Conservation (phyloP, 2,329 filamentous ascomycete genomes). For the Alternaria incomplexa region DNA sequence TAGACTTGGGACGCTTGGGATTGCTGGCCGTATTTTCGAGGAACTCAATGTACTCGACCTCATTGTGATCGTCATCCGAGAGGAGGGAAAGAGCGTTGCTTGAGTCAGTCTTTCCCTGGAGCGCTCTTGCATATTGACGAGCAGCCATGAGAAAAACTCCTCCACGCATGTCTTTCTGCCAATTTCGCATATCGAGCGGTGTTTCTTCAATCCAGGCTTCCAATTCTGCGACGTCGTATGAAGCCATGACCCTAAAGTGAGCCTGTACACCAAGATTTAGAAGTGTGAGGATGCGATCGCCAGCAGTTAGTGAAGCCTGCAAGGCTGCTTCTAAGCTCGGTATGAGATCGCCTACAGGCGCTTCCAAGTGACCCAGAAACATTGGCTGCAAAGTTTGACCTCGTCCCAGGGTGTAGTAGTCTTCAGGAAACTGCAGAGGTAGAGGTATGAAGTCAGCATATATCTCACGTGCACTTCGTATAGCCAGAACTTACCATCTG, state of each 20-base stretch:
- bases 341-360: constrained; percentile 65
- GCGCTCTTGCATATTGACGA: constrained; percentile 69
- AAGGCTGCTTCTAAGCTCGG: constrained; percentile 68
- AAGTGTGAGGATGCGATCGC: constrained; percentile 74
- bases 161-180: constrained; percentile 73
- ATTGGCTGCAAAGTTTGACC: constrained; percentile 72
- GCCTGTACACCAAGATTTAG: constrained; percentile 73
- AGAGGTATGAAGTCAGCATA: not conserved
- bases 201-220: constrained; percentile 74
- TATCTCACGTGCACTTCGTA: not conserved
- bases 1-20: constrained; percentile 67
- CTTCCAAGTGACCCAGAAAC: constrained; percentile 73
- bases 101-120: constrained; percentile 74
- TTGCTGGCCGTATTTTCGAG: constrained; percentile 59
- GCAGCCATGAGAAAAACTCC: constrained; percentile 71
- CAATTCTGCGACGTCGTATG: constrained; percentile 71
- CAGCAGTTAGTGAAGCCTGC: constrained; percentile 69
- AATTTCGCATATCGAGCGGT: constrained; percentile 76
- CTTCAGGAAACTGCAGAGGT: constrained; percentile 52
- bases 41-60: constrained; percentile 60
- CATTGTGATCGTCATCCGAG: constrained; percentile 71
- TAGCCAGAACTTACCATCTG: constrained; percentile 50
- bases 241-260: constrained; percentile 71
- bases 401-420: constrained; percentile 67
- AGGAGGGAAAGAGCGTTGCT: constrained; percentile 63